Base-by-base conservation (phyloP, 1,139 yeast species). In the Keqinozyma sinolaborantium region DNA sequence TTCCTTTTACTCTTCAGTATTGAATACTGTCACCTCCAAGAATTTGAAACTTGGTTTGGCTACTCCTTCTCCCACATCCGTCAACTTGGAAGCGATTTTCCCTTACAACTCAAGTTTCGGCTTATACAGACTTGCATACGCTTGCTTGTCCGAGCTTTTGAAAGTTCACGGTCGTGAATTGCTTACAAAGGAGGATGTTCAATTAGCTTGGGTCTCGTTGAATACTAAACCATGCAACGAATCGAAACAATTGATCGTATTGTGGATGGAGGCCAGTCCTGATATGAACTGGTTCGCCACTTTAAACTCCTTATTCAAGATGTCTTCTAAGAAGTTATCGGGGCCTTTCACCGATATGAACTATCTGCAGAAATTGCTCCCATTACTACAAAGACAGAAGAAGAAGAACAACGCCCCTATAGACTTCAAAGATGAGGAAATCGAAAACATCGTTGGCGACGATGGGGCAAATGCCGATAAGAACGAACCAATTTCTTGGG, bases 401-500 rank as follows among this genome's bases (percentile, higher is more conserved):
- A 66, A 67, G 45, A 56, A 56, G 33, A 41, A 38, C n/a, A 72
- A 40, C 15, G 46, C 46, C 14, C 45, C 47, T 12, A 52, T 64
- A 18, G 69, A 60, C 23, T 65, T 70, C 36, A 58, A 56, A 28
- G 75, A 68, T 42, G 76, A 70, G 38, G 77, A 69, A 37, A 59
- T 63, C 25, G 73, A 70, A 37, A 64, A 59, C 29, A 69, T 70
- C 30, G 74, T 68, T 1, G 61, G 55, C 3, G 61, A 50, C 7
- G 24, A 24, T 14, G 43, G 40, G 3, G 52, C 45, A 11, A 48
- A 41, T 4, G 49, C 53, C 15, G 72, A 61, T 27, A 71, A 73
- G 34, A 68, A 70, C 41, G 90, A 82, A 41, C 84, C 84, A 2
- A 69, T 83, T 8, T 67, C 73, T 27, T 83, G 90, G 90, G 77